Conservation (phyloP, 2,329 filamentous ascomycete species). For the Sarocladiaceae sp. region DNA sequence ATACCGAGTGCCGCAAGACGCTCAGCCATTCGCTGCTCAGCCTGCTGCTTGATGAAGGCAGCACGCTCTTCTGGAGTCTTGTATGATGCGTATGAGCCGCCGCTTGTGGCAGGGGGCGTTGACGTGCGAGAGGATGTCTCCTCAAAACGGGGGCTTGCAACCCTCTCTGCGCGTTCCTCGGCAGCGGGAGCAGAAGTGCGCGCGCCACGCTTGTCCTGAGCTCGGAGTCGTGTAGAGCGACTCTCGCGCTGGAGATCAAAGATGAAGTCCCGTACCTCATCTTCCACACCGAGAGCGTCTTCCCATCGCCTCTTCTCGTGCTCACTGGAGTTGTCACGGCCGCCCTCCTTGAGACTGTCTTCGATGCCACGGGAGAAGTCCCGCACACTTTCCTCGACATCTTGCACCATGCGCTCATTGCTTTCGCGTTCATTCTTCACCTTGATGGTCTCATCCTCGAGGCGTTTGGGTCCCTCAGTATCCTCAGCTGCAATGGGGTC, state of each 20-base stretch:
- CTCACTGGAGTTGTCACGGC: slow-evolving; percentile 68
- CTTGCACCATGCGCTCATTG: slow-evolving; percentile 92
- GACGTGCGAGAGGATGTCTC: slow-evolving; percentile 46
- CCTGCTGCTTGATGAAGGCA: slow-evolving; percentile 94
- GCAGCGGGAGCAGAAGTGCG: slow-evolving; percentile 35
- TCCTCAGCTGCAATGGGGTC: slow-evolving; percentile 64
- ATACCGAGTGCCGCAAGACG: slow-evolving; percentile 89
- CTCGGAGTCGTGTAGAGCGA: slow-evolving; percentile 62
- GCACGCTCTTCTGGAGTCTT: slow-evolving; percentile 90
- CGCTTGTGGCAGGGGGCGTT: slow-evolving; percentile 34
- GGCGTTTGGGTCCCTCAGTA: slow-evolving; percentile 69
- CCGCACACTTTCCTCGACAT: slow-evolving; percentile 92
- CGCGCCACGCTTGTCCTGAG: slow-evolving; percentile 48
- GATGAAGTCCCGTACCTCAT: slow-evolving; percentile 96
- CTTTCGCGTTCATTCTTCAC: slow-evolving; percentile 82
- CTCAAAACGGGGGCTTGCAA: slow-evolving; percentile 41
- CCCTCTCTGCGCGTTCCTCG: slow-evolving; percentile 33
- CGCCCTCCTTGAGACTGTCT: slow-evolving; percentile 77
- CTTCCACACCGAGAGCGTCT: slow-evolving; percentile 90
- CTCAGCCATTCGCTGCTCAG: slow-evolving; percentile 94
- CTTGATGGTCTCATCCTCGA: slow-evolving; percentile 82
- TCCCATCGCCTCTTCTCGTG: slow-evolving; percentile 94
- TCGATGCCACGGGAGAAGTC: slow-evolving; percentile 83
- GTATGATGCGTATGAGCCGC: slow-evolving; percentile 72
- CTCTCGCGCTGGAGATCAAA: slow-evolving; percentile 89